These are phyloP conservation scores for Lentinula sp. DNA, from an alignment of 768 basidiomycete species.

Conservation along the genomic window DNA sequence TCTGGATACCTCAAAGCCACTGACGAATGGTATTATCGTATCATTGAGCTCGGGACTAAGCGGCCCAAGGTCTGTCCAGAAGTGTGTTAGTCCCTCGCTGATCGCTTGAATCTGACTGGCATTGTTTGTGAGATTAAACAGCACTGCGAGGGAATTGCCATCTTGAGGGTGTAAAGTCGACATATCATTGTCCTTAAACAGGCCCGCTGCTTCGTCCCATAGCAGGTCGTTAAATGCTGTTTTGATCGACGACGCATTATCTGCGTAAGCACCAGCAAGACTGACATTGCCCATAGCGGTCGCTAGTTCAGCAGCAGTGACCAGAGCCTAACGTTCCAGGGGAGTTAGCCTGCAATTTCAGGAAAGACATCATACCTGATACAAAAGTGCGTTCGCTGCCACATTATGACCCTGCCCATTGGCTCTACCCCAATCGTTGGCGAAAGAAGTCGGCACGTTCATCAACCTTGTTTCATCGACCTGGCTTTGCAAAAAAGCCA, in stretches of 20 bases:
- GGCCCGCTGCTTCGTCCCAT: slow-evolving; percentile 35
- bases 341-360: too few species aligned
- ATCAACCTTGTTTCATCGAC: slow-evolving; percentile 32
- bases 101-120: slow-evolving; percentile 32
- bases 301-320: slow-evolving; percentile 31
- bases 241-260: slow-evolving; percentile 34
- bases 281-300: slow-evolving; percentile 16
- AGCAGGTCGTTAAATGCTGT: slow-evolving; percentile 32
- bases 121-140: slow-evolving; percentile 35
- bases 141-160: slow-evolving; percentile 40
- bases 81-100: slow-evolving; percentile 35
- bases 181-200: slow-evolving; percentile 43
- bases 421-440: slow-evolving; percentile 44
- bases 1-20: slow-evolving; percentile 37
- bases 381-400: slow-evolving; percentile 27
- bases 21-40: slow-evolving; percentile 47
- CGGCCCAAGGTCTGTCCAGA: slow-evolving; percentile 45
- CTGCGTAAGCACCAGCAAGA: slow-evolving; percentile 19
- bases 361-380: slow-evolving; percentile 30
- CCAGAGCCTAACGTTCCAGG: slow-evolving; percentile 18
- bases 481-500: slow-evolving; percentile 33
- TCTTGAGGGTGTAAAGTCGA: slow-evolving; percentile 41
- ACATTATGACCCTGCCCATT: slow-evolving; percentile 42
- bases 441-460: slow-evolving; percentile 31
- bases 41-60: slow-evolving; percentile 44